These are phyloP conservation scores for Mortierella polycephala DNA, from an alignment of 371 early-diverging fungal species.

Conservation along the genomic window DNA sequence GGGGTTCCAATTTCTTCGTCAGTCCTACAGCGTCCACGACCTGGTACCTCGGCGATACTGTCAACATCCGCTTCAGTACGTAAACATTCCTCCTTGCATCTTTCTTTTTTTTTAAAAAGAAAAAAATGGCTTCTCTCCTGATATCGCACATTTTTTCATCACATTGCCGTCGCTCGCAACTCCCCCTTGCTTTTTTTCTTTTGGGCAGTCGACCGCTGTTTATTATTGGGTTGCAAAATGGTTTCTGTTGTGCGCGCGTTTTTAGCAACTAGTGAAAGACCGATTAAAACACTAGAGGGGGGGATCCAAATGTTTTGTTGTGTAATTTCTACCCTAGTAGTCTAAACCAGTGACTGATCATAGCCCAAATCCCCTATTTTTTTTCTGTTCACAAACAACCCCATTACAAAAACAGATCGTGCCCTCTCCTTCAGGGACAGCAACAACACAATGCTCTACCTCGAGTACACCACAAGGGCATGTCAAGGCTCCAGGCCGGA, in stretches of 20 bases:
- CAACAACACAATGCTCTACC: constrained; percentile 36
- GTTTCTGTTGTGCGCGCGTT: too few relatives aligned
- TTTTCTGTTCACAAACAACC: neutral
- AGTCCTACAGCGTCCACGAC: constrained; percentile 17
- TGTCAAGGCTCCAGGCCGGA: constrained; percentile 31
- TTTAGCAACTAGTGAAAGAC: too few relatives aligned
- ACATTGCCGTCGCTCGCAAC: too few relatives aligned
- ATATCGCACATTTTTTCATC: too few relatives aligned
- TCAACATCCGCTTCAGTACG: constrained; percentile 26
- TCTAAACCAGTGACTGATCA: neutral
- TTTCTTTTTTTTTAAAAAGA: neutral
- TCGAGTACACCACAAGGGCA: constrained; percentile 37
- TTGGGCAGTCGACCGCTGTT: neutral
- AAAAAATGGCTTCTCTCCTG: too few relatives aligned
- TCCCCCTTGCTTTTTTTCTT: neutral
- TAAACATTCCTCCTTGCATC: neutral
- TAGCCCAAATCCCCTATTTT: neutral
- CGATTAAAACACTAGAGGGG: too few relatives aligned
- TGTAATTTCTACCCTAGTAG: neutral
- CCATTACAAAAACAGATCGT: constrained; percentile 6
- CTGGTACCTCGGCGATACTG: constrained; percentile 32
- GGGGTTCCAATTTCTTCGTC: constrained; percentile 1
- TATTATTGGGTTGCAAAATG: neutral
- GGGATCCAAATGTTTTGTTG: too few relatives aligned
- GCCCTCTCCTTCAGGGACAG: constrained; percentile 21